Evolutionary conservation across 2,329 filamentous ascomycete genomes (phyloP).

Genomic region (Aspergillus luchuensis): DNA sequence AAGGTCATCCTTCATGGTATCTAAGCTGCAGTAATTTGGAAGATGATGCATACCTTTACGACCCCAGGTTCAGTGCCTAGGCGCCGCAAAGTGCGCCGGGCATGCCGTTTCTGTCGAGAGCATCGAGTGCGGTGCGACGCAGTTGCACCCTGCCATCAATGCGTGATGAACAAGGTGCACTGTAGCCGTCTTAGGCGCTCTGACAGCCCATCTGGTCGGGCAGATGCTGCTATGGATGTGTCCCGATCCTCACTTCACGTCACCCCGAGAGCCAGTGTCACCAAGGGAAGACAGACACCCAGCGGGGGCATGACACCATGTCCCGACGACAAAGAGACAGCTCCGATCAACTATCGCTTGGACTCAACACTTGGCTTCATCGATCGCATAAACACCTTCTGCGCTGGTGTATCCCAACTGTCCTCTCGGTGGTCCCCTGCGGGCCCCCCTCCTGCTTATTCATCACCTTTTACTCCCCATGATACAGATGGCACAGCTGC

Average conservation of each 20-base stretch:
- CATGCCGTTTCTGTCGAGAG: constrained; percentile 26
- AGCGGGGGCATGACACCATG: not conserved
- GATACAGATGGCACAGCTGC: not conserved
- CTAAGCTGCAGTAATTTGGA: no score
- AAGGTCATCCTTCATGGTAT: no score
- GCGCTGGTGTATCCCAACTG: constrained; percentile 15
- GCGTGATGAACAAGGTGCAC: constrained; percentile 21
- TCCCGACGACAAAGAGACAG: not conserved
- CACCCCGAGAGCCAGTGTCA: no score
- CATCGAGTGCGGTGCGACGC: constrained; percentile 27
- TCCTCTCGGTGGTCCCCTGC: constrained; percentile 3
- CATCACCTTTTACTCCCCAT: not conserved
- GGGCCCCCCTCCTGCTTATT: not conserved
- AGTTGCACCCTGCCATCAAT: constrained; percentile 22
- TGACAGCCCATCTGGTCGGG: not conserved
- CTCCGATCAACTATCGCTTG: not conserved
- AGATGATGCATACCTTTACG: no score
- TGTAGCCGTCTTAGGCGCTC: constrained; percentile 15
- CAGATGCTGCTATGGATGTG: no score
- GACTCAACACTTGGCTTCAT: constrained; percentile 22
- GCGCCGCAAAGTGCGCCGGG: constrained; percentile 20
- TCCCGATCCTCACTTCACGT: no score
- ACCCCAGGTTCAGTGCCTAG: not conserved
- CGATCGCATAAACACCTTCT: constrained; percentile 21
- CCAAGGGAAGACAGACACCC: no score